Evolutionary conservation across 805 yeast species (phyloP).

Genomic region (Metschnikowia cubensis): DNA sequence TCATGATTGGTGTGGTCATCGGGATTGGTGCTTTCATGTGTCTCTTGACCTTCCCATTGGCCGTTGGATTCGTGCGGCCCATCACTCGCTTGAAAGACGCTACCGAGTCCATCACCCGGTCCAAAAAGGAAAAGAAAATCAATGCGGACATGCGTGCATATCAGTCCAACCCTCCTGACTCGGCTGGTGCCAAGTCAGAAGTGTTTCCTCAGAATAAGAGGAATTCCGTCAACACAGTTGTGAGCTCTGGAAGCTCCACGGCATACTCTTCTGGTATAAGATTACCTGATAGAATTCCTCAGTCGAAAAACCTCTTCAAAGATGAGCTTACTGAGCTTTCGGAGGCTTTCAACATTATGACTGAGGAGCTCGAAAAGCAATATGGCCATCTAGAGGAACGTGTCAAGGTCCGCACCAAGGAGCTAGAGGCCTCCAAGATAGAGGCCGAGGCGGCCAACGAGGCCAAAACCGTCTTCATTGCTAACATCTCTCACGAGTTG

Average conservation of each 20-base stretch:
- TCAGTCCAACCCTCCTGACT: neutral
- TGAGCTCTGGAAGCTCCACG: constrained; percentile 31
- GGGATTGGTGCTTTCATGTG: constrained; percentile 75
- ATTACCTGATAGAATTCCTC: constrained; percentile 35
- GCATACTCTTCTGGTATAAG: constrained; percentile 37
- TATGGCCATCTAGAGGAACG: constrained; percentile 84
- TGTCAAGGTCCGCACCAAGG: constrained; percentile 80
- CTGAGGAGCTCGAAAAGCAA: constrained; percentile 80
- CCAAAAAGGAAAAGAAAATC: constrained; percentile 26
- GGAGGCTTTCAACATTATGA: constrained; percentile 87
- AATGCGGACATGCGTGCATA: neutral
- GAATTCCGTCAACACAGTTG: constrained; percentile 27
- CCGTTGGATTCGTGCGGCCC: constrained; percentile 82
- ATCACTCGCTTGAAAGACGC: constrained; percentile 76
- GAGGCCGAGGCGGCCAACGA: constrained; percentile 95
- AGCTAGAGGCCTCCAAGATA: constrained; percentile 80
- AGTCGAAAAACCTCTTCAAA: constrained; percentile 47
- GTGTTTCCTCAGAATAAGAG: constrained; percentile 8
- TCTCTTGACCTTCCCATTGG: constrained; percentile 73
- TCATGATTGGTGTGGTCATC: constrained; percentile 73
- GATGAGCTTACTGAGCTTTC: constrained; percentile 89
- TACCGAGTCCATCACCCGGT: constrained; percentile 63
- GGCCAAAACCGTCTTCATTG: constrained; percentile 90
- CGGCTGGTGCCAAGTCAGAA: neutral
- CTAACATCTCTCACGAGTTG: constrained; percentile 89